Evolutionary conservation across 192 early-diverging fungal species (phyloP), one percentile per base, ranked within the genome.

Genomic region (Entophlyctis luteolus): DNA sequence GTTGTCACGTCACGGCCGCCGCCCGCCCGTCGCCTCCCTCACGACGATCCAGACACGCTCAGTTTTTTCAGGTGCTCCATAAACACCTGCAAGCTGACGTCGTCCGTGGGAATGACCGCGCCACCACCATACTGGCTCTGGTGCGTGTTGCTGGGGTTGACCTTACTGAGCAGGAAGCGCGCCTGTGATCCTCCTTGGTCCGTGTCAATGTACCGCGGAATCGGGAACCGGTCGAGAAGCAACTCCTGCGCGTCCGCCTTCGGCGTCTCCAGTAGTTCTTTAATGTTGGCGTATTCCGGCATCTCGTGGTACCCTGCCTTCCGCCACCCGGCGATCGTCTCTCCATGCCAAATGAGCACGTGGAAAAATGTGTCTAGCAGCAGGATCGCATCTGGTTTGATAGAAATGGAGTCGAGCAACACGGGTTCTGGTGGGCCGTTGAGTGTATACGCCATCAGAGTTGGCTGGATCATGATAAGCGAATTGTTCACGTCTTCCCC

Each of bases 291-390:
- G 72, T 99, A 98, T 48, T 88, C 90, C 23, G 89, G 87, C 72
- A 96, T 88, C 46, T 97, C 91, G 34, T 99, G 97, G 73, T 97
- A 99, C 10, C 90, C 90, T 4, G 91, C 92, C 60, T 94, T 92
- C 45, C 97, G 82, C 97, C 97, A 99, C 56, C 89, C 88, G 14
- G 95, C 94, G 71, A 99, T 90, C 1, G 91, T 96, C 69, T 93
- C 91, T 46, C 97, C 97, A 67, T 99, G 97, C 91, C 93, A 98
- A 68, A 99, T 97, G 22, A 99, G 87, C 45, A 97, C 90, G 75
- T 99, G 93, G 90, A 99, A 99, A 82, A 93, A 99, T 4, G 97
- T 96, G 74, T 99, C 97, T 29, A 99, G 78, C 5, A 99, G 77
- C 35, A 99, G 63, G 48, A 96, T 91, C 5, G 87, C 85, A 68